These are phyloP conservation scores for Hericium coralloides DNA, from an alignment of 768 basidiomycete species.

Conservation along the genomic window DNA sequence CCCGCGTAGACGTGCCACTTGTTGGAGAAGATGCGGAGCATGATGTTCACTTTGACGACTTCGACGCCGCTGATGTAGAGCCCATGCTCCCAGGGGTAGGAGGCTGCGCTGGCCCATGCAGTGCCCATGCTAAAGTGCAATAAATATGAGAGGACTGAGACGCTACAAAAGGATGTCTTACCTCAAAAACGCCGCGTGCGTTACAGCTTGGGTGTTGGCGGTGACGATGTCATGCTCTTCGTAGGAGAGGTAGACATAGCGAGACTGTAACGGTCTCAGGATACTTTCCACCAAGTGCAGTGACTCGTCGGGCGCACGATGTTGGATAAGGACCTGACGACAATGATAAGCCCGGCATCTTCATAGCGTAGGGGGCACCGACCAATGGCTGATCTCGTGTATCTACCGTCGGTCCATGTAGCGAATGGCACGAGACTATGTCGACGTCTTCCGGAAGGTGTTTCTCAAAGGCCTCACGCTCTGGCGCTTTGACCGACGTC, in stretches of 20 bases:
- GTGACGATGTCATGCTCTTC: constrained; percentile 95
- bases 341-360: background rate
- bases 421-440: constrained; percentile 89
- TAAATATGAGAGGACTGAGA: background rate
- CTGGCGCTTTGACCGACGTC: constrained; percentile 95
- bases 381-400: constrained; percentile 88
- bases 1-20: constrained; percentile 99
- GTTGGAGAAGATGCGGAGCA: constrained; percentile 91
- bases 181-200: constrained; percentile 96
- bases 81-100: constrained; percentile 94
- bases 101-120: constrained; percentile 71
- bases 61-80: constrained; percentile 96
- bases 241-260: constrained; percentile 90
- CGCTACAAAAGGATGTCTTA: constrained; percentile 21
- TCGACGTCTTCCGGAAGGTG: constrained; percentile 78
- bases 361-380: constrained; percentile 17
- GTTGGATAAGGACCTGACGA: constrained; percentile 75
- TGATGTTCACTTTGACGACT: constrained; percentile 95
- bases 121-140: constrained; percentile 79
- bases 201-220: constrained; percentile 97
- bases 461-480: constrained; percentile 81
- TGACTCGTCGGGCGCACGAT: constrained; percentile 69
- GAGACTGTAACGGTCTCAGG: constrained; percentile 68
- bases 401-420: constrained; percentile 89
- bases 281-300: constrained; percentile 75